Conservation (phyloP, 2,329 filamentous ascomycete species). For the Colletotrichum limetticola region DNA sequence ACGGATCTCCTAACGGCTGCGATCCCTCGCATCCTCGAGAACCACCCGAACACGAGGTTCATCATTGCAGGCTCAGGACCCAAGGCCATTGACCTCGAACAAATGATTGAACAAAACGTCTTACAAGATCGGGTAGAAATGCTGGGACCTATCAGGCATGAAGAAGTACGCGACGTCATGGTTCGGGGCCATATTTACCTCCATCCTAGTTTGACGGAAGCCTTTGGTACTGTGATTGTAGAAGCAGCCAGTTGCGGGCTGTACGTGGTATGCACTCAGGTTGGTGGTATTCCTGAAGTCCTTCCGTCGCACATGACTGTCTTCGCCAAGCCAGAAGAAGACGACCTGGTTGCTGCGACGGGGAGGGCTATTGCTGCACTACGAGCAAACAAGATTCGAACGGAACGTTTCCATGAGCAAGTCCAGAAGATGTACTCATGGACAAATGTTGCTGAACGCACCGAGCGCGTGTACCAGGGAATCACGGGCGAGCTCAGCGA, state of each 20-base stretch:
- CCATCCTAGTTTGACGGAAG: conserved; percentile 93
- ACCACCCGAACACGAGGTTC: conserved; percentile 93
- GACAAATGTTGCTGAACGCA: conserved; percentile 93
- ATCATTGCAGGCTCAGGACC: conserved; percentile 96
- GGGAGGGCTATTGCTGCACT: conserved; percentile 88
- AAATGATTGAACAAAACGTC: conserved; percentile 96
- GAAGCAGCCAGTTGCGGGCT: conserved; percentile 96
- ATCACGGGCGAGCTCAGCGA: conserved; percentile 89
- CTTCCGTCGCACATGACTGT: conserved; percentile 96
- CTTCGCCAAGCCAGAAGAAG: conserved; percentile 96
- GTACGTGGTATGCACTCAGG: conserved; percentile 96
- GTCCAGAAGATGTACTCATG: conserved; percentile 99
- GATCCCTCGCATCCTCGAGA: conserved; percentile 89
- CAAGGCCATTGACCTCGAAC: conserved; percentile 96
- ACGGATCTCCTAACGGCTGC: conserved; percentile 96
- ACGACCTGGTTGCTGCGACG: conserved; percentile 91
- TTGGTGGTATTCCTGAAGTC: conserved; percentile 97
- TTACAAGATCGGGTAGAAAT: conserved; percentile 94
- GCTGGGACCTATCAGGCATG: conserved; percentile 90
- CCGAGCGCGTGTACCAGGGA: conserved; percentile 94
- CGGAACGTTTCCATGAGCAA: conserved; percentile 95
- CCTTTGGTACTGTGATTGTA: conserved; percentile 97
- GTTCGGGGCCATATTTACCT: conserved; percentile 96
- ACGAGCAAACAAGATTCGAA: conserved; percentile 86
- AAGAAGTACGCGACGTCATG: conserved; percentile 98